Evolutionary conservation across 1,284 basidiomycete genomes (phyloP).

Genomic region (Malassezia slooffiae): DNA sequence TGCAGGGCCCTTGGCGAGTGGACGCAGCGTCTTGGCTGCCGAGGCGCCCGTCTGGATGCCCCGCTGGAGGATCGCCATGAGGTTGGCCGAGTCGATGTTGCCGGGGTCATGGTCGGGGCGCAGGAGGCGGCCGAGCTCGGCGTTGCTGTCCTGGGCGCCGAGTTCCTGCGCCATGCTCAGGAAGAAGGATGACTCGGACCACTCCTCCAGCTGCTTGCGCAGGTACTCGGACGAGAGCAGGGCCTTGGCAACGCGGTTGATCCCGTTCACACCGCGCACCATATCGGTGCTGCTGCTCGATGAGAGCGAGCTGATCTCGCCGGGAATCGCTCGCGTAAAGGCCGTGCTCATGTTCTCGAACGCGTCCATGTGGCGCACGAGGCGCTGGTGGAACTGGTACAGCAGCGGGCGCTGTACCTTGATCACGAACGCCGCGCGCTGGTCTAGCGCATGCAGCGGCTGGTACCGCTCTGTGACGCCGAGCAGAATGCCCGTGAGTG

Average conservation of each 20-base stretch:
- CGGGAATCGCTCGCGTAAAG: constrained; percentile 79
- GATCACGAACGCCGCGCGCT: constrained; percentile 71
- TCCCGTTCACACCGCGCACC: constrained; percentile 37
- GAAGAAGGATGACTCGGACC: constrained; percentile 28
- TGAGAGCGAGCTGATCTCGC: constrained; percentile 49
- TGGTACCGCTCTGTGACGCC: constrained; percentile 65
- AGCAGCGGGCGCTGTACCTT: constrained; percentile 75
- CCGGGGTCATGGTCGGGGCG: background rate
- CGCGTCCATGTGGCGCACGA: constrained; percentile 74
- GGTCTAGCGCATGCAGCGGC: constrained; percentile 64
- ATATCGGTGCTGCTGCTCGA: constrained; percentile 20
- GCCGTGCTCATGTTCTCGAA: constrained; percentile 76
- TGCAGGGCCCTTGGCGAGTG: background rate
- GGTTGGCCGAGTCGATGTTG: constrained; percentile 27
- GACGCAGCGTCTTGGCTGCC: constrained; percentile 7
- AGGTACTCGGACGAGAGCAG: constrained; percentile 27
- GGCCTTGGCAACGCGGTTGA: constrained; percentile 36
- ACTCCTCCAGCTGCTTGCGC: constrained; percentile 24
- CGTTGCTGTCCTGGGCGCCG: background rate
- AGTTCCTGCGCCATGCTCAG: constrained; percentile 26
- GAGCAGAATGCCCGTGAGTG: constrained; percentile 25
- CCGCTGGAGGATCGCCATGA: constrained; percentile 16
- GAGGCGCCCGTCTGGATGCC: constrained; percentile 27
- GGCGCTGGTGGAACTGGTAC: constrained; percentile 62
- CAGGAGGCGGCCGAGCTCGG: constrained; percentile 7